Conservation (phyloP, 192 early-diverging fungal genomes). For the Coemansia sp. region DNA sequence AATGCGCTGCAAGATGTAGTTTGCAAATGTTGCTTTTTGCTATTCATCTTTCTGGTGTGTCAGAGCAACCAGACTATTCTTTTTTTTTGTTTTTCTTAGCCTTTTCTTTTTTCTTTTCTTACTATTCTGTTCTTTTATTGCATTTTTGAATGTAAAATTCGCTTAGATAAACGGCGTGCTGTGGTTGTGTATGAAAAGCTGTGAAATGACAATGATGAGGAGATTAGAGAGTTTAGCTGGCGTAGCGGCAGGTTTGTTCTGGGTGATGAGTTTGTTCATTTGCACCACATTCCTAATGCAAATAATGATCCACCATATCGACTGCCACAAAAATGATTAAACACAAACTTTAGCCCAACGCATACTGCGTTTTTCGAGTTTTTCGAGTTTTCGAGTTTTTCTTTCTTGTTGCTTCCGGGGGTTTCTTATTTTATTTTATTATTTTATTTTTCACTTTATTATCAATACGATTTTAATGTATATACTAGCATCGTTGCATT, state of each 20-base stretch:
- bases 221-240: neutral
- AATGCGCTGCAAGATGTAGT: neutral
- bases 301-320: no score
- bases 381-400: neutral
- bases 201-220: neutral
- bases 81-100: slow-evolving; percentile 13
- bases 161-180: slow-evolving; percentile 2
- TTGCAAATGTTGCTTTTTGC: neutral
- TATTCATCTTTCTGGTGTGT: neutral
- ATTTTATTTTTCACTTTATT: neutral
- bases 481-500: no score
- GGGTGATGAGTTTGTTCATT: no score
- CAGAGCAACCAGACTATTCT: neutral
- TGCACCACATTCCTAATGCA: no score
- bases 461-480: neutral
- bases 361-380: neutral
- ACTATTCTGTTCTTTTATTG: slow-evolving; percentile 19
- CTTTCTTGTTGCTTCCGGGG: neutral
- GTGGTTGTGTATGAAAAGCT: neutral
- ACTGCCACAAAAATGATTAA: no score
- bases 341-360: no score
- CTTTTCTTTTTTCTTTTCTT: slow-evolving; percentile 11
- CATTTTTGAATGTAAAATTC: slow-evolving; percentile 20
- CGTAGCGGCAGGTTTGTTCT: no score
- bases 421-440: neutral